A percentile compares a stretch with the other conserved stretches of the same genome.
These are phyloP conservation scores for Exsudoporus frostii DNA, from an alignment of 768 basidiomycete genomes.

Conservation along the genomic window DNA sequence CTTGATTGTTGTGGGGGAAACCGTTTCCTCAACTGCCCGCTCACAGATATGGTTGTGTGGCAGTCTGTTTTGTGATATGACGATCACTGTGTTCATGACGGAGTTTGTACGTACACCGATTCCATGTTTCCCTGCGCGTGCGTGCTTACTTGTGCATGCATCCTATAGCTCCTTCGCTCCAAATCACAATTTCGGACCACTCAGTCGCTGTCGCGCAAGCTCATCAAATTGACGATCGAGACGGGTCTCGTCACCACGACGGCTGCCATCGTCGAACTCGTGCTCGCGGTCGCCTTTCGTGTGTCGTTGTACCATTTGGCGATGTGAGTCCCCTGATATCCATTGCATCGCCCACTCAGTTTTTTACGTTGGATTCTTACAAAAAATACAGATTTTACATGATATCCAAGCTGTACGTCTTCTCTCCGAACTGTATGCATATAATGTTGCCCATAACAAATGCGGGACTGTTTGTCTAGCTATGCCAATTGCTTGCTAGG, in stretches of 20 bases:
- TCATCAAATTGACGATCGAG: slow-evolving; percentile 10
- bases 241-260: slow-evolving; percentile 11
- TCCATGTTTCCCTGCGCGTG: neutral
- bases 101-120: neutral
- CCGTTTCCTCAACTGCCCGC: neutral
- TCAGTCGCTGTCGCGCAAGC: neutral
- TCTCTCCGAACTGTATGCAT: neutral
- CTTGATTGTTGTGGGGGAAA: too few relatives aligned
- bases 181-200: neutral
- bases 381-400: neutral
- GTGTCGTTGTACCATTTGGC: slow-evolving; percentile 9
- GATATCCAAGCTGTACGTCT: neutral
- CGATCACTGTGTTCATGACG: slow-evolving; percentile 12
- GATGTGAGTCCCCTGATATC: neutral
- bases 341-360: neutral
- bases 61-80: slow-evolving; percentile 9
- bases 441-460: neutral
- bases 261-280: slow-evolving; percentile 3
- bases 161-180: neutral
- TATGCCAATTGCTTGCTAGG: slow-evolving; percentile 15
- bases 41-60: slow-evolving; percentile 5
- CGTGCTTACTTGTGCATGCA: neutral
- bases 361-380: neutral
- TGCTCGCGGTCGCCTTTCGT: slow-evolving; percentile 3
- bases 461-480: neutral